Percentiles rank a stretch among this genome's conserved stretches.
These are phyloP conservation scores for Xerocomellus intermedius DNA, from an alignment of 768 basidiomycete genomes.

Conservation along the genomic window DNA sequence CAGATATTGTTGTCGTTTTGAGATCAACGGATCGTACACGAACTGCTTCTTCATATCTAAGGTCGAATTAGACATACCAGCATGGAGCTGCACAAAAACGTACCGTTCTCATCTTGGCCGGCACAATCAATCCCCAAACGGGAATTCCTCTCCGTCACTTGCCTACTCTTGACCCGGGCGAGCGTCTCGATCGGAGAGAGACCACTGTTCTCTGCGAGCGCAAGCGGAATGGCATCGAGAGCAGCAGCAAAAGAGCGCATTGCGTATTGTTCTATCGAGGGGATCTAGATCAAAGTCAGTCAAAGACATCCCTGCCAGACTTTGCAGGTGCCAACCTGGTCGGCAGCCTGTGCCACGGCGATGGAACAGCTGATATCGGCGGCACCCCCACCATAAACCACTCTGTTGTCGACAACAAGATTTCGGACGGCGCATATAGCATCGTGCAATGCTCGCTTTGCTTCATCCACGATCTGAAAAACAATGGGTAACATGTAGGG, in stretches of 20 bases:
- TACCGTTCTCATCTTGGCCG: conserved; percentile 82
- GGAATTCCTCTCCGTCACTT: conserved; percentile 82
- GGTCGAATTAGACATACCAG: not conserved
- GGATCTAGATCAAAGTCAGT: conserved; percentile 54
- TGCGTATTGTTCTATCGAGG: conserved; percentile 98
- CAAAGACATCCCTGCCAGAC: not conserved
- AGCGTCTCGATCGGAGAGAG: conserved; percentile 95
- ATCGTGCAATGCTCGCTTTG: conserved; percentile 96
- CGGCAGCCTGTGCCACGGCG: conserved; percentile 91
- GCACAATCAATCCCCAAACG: conserved; percentile 92
- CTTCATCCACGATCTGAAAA: conserved; percentile 93
- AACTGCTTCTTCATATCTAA: conserved; percentile 97
- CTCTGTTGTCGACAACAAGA: conserved; percentile 90
- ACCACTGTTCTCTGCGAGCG: conserved; percentile 97
- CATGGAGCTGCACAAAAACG: conserved; percentile 20
- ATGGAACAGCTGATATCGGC: conserved; percentile 96
- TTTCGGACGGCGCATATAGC: conserved; percentile 97
- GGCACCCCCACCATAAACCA: conserved; percentile 97
- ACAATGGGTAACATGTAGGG: not conserved
- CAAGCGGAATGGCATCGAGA: conserved; percentile 91
- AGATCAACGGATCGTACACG: conserved; percentile 95
- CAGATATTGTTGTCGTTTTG: conserved; percentile 95
- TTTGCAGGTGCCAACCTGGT: conserved; percentile 57
- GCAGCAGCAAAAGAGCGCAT: conserved; percentile 99
- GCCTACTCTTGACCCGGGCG: conserved; percentile 92